Evolutionary conservation across 2,329 filamentous ascomycete species (phyloP), one percentile per base, ranked within the genome.

Genomic region (Achaetomium macrosporum): DNA sequence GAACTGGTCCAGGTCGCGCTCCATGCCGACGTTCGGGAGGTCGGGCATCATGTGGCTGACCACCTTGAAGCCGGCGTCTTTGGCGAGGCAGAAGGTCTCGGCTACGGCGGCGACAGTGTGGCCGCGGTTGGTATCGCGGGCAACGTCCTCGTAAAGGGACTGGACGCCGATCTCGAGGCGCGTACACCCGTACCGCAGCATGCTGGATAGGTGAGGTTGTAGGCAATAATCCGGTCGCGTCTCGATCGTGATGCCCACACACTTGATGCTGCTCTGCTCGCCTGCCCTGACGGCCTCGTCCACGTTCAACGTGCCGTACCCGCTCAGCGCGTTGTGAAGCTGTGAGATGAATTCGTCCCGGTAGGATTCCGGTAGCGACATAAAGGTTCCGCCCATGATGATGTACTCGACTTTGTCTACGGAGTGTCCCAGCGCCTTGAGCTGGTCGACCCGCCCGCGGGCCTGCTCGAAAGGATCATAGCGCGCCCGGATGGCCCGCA

Each of bases 31-130:
- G 64, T 99, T 99, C 3, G 93, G 93, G 44, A 99, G 73, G 67
- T 99, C 93, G 1, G 93, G 93, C 93, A 99, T 99, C 93, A 99
- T 99, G 72, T 99, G 93, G 61, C 89, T 95, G 57, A 99, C 93
- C 1, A 99, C 93, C 70, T 99, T 99, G 79, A 96, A 99, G 1
- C 93, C 93, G 6, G 95, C 90, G 69, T 99, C 95, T 71, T 99
- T 99, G 58, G 93, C 84, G n/a, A 96, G 77, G 61, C 88, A 95
- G 68, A 99, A 99, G 0, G 93, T 99, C 71, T 99, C 91, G 30
- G 90, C 92, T 0, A 99, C 93, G 1, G 95, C 83, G 7, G 90
- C 90, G 20, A 99, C 93, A 0, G 93, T 99, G 69, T 99, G 93
- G 0, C 93, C 93, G 65, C 93, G 82, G 70, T 99, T 99, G 1